Conservation (phyloP, 768 basidiomycete genomes). For the Mycena epipterygia region DNA sequence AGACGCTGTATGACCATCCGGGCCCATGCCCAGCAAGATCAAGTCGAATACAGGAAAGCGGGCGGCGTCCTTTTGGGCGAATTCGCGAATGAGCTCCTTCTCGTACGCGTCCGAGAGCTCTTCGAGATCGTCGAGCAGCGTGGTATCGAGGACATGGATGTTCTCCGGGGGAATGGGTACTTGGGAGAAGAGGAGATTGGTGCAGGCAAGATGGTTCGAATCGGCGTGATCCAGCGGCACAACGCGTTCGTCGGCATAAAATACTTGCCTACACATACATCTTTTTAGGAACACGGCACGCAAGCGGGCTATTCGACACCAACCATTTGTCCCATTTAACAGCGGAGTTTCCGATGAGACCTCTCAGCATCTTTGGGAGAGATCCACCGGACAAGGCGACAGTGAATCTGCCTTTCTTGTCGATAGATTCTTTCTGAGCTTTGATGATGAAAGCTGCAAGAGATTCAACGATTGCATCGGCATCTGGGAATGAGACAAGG, state of each 20-base stretch:
- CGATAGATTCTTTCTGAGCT: slow-evolving; percentile 90
- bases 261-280: slow-evolving; percentile 83
- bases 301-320: slow-evolving; percentile 37
- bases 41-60: slow-evolving; percentile 98
- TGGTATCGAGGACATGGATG: slow-evolving; percentile 86
- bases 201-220: slow-evolving; percentile 90
- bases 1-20: slow-evolving; percentile 98
- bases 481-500: slow-evolving; percentile 76
- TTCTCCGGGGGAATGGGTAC: slow-evolving; percentile 83
- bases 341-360: slow-evolving; percentile 71
- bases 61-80: slow-evolving; percentile 93
- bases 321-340: slow-evolving; percentile 97
- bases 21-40: slow-evolving; percentile 96
- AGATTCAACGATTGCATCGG: slow-evolving; percentile 67
- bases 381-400: slow-evolving; percentile 96
- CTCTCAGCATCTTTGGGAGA: slow-evolving; percentile 84
- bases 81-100: slow-evolving; percentile 87
- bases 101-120: slow-evolving; percentile 88
- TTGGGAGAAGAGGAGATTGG: slow-evolving; percentile 80
- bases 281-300: not conserved
- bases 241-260: slow-evolving; percentile 95
- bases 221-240: slow-evolving; percentile 95
- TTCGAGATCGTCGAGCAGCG: slow-evolving; percentile 78
- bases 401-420: slow-evolving; percentile 91
- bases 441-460: slow-evolving; percentile 89